These are phyloP conservation scores for Mucor racemosus DNA, from an alignment of 371 early-diverging fungal genomes.

Conservation along the genomic window DNA sequence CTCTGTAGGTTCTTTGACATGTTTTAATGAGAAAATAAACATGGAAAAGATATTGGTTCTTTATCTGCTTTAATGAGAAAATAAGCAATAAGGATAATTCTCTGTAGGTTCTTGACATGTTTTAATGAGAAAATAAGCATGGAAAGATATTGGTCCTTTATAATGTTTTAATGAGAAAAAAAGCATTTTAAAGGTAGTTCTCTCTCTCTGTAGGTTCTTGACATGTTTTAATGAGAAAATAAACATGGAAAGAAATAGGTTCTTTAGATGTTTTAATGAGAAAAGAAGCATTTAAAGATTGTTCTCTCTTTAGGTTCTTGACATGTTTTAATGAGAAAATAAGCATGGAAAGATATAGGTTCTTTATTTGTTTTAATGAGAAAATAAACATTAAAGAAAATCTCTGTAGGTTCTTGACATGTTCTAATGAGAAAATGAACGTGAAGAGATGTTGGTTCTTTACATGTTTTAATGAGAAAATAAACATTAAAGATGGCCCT, in stretches of 20 bases:
- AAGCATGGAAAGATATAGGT: not conserved
- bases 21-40: constrained; percentile 6
- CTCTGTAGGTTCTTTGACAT: constrained; percentile 1
- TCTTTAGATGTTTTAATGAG: not conserved
- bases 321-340: not conserved
- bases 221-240: constrained; percentile 7
- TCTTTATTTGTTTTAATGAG: not conserved
- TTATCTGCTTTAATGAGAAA: constrained; percentile 3
- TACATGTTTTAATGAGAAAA: constrained; percentile 2
- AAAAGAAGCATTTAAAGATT: not conserved
- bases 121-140: constrained; percentile 4
- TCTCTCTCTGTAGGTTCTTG: not conserved
- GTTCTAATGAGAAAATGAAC: constrained; percentile 3
- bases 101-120: not conserved
- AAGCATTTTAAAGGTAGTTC: not conserved
- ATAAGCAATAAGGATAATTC: not conserved
- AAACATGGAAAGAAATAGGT: not conserved
- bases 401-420: not conserved
- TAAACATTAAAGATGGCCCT: too few species aligned
- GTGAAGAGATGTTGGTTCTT: not conserved
- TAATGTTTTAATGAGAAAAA: constrained; percentile 1
- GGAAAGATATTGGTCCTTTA: not conserved
- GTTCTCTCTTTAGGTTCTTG: not conserved
- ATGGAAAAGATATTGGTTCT: not conserved
- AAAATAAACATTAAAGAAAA: not conserved